Evolutionary conservation across 495 filamentous ascomycete species (phyloP), one percentile per base, ranked within the genome.

Genomic region (Annulohypoxylon maeteangense): DNA sequence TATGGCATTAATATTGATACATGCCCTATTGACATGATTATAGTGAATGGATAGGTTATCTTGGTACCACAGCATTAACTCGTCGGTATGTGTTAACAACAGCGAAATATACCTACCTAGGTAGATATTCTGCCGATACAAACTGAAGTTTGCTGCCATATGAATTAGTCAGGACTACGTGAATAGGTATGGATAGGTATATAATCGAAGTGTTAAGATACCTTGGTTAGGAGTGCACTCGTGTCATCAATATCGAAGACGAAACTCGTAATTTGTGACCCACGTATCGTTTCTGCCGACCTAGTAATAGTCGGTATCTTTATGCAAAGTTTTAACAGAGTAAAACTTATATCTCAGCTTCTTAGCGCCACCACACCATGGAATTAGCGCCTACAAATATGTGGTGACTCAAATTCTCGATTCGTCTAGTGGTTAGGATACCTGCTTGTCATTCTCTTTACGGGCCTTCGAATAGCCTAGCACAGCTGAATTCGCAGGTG

Each of bases 401-500:
- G 20, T 0, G 8, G 23, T 7, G n/a, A 16, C 48, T 53, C 10
- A 18, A 56, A 36, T 29, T 70, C 61, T 70, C 61, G 61, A 70
- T 65, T 70, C 44, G 67, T 65, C 67, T 70, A 64, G 67, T 65
- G 67, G 67, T 70, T 58, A 64, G 53, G 67, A 60, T 69, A 64
- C 67, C 67, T 64, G 67, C 67, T 70, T 70, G 67, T 70, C 61
- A 70, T 60, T 29, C 12, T 25, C 34, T 47, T 22, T 2, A 25
- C 18, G n/a, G 12, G 3, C 6, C 23, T 34, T 34, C 32, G 48
- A 27, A 16, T 11, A 1, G 27, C 7, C 6, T 50, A 25, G 11
- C 11, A 55, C 1, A 22, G 31, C n/a, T 18, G 20, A 56, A 50
- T 47, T 7, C 76, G 75, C 75, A 74, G 71, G 74, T 78, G 75